Conservation (phyloP, 208 protist species). For the Tetramitus jugosus region DNA sequence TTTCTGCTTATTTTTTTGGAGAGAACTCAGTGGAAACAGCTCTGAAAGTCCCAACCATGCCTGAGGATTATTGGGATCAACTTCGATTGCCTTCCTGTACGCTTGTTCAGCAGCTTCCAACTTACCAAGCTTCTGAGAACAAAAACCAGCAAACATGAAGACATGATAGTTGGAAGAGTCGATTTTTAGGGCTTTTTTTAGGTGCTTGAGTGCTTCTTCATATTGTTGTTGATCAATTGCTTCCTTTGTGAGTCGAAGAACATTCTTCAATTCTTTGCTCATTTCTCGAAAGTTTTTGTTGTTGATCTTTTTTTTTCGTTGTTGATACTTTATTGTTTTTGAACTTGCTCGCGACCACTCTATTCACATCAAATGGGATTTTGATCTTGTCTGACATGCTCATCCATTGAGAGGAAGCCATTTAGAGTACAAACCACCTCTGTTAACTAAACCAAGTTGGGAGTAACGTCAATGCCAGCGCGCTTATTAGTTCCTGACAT, state of each 20-base stretch:
- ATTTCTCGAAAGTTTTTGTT: too few relatives aligned
- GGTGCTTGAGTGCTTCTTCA: not conserved
- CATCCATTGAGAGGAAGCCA: too few relatives aligned
- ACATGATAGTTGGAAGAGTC: not conserved
- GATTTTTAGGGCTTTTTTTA: constrained; percentile 2
- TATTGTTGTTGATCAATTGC: not conserved
- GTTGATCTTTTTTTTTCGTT: too few relatives aligned
- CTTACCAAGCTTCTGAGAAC: not conserved
- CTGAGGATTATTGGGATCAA: not conserved
- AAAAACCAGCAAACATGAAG: not conserved
- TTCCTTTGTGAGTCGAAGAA: not conserved
- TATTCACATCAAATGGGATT: too few relatives aligned
- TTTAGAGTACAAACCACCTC: too few relatives aligned
- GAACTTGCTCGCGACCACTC: too few relatives aligned
- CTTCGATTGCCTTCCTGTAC: not conserved
- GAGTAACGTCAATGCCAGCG: too few relatives aligned
- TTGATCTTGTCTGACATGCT: too few relatives aligned
- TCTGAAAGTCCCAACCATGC: not conserved
- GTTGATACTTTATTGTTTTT: too few relatives aligned
- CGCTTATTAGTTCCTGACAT: too few relatives aligned
- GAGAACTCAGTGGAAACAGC: not conserved
- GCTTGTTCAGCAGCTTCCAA: not conserved
- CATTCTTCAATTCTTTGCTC: not conserved
- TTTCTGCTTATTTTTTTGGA: not conserved
- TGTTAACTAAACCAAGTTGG: too few relatives aligned